These are phyloP conservation scores for Neostapfia colusana DNA, from an alignment of 176 grass and related monocot genomes.

Conservation along the genomic window DNA sequence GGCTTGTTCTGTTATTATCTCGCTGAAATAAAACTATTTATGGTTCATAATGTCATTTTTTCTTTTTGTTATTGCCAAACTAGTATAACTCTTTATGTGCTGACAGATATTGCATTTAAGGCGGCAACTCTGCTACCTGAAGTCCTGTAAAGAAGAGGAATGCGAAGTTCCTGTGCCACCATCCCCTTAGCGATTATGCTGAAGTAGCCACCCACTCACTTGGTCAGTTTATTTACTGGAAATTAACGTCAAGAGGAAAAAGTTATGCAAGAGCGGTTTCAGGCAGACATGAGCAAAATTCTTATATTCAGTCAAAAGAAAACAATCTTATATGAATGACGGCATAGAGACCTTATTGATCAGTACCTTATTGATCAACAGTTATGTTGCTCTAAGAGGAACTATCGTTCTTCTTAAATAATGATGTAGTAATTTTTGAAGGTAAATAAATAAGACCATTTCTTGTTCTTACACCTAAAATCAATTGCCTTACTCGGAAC, in stretches of 20 bases:
- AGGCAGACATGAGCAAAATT: not conserved
- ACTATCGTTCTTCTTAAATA: not conserved
- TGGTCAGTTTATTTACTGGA: not conserved
- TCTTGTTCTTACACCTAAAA: not conserved
- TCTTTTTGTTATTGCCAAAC: conserved; percentile 4
- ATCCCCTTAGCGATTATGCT: conserved; percentile 11
- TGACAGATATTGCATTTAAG: conserved; percentile 74
- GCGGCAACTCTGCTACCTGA: conserved; percentile 56
- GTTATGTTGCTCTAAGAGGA: conserved; percentile 1
- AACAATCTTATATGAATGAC: not conserved
- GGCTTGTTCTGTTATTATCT: not conserved
- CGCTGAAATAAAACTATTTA: not conserved
- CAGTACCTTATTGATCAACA: not conserved
- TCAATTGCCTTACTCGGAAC: not conserved
- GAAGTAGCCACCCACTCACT: not conserved
- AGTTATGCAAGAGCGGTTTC: not conserved
- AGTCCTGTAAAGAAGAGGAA: conserved; percentile 49
- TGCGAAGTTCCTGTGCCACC: conserved; percentile 29
- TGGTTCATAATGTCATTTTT: not conserved
- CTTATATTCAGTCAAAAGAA: not conserved
- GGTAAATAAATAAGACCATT: not conserved
- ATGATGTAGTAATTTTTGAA: not conserved
- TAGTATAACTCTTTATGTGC: conserved; percentile 13
- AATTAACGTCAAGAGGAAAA: not conserved
- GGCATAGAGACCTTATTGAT: not conserved